Conservation (phyloP, 768 basidiomycete species). For the Boletales sp. region DNA sequence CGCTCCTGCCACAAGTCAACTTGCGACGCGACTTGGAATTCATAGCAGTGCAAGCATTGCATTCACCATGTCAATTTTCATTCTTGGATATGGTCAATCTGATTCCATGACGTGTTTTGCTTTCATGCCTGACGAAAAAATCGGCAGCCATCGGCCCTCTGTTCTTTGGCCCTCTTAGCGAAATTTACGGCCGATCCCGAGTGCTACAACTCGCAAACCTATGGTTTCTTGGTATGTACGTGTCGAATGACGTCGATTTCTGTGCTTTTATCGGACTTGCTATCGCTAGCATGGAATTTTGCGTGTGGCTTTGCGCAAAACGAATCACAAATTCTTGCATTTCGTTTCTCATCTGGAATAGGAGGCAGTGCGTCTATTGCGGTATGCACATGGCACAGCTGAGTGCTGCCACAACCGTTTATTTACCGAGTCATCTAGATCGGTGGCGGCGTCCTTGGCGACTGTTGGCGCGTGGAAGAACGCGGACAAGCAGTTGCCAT, state of each 20-base stretch:
- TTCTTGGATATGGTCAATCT: conserved; percentile 55
- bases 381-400: conserved; percentile 17
- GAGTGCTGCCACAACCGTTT: no score
- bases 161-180: conserved; percentile 58
- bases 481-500: conserved; percentile 62
- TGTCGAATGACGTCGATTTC: background rate
- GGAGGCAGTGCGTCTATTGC: conserved; percentile 71
- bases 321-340: conserved; percentile 55
- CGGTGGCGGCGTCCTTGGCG: conserved; percentile 64
- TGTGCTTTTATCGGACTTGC: background rate
- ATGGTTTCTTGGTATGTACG: conserved; percentile 53
- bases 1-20: conserved; percentile 54
- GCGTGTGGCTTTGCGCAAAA: conserved; percentile 63
- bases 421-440: conserved; percentile 31
- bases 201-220: conserved; percentile 64
- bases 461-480: conserved; percentile 59
- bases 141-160: conserved; percentile 30
- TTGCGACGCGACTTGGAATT: conserved; percentile 54
- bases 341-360: conserved; percentile 66
- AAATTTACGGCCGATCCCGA: conserved; percentile 64
- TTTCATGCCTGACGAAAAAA: background rate
- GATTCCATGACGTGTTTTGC: background rate
- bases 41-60: conserved; percentile 45
- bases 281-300: conserved; percentile 52
- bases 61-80: conserved; percentile 58